phyloP scores from a whole-genome alignment of 1,284 basidiomycete genomes.

The Lignosus rhinocerotis region DNA sequence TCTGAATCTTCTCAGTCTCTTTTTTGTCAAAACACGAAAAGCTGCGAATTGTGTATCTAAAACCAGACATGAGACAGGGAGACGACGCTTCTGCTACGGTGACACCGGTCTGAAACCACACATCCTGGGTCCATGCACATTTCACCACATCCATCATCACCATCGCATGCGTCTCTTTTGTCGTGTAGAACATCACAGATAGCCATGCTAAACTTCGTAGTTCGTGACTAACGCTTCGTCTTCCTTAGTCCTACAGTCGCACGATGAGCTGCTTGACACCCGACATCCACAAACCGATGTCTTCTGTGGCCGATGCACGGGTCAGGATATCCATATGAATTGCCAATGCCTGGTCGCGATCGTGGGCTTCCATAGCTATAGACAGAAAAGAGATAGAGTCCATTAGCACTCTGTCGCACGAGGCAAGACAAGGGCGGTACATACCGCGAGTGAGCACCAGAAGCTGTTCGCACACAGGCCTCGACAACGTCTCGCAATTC shows the following conservation, averaged over 20 bases:
- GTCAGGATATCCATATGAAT: constrained; percentile 84
- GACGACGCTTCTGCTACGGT: constrained; percentile 16
- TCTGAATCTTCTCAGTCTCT: no score
- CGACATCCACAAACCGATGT: constrained; percentile 87
- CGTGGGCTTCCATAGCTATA: constrained; percentile 72
- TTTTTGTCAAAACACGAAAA: background rate
- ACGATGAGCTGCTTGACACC: constrained; percentile 82
- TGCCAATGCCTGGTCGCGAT: constrained; percentile 69
- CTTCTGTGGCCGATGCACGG: constrained; percentile 71
- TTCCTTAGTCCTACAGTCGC: constrained; percentile 41
- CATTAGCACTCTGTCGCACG: constrained; percentile 1
- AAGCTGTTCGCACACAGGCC: constrained; percentile 68
- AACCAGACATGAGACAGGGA: constrained; percentile 16
- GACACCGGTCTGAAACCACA: background rate
- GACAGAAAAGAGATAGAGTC: constrained; percentile 10
- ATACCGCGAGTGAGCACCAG: constrained; percentile 67
- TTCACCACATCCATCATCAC: constrained; percentile 12
- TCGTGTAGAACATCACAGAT: constrained; percentile 17
- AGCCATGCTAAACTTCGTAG: background rate
- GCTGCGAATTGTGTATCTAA: constrained; percentile 15
- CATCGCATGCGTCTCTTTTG: constrained; percentile 20
- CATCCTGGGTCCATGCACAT: background rate
- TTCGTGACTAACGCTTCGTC: background rate
- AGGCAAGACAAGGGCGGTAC: constrained; percentile 22
- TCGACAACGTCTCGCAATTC: constrained; percentile 88